Evolutionary conservation across 1,284 basidiomycete species (phyloP), one percentile per base, ranked within the genome.

Genomic region (Irpex sp.): DNA sequence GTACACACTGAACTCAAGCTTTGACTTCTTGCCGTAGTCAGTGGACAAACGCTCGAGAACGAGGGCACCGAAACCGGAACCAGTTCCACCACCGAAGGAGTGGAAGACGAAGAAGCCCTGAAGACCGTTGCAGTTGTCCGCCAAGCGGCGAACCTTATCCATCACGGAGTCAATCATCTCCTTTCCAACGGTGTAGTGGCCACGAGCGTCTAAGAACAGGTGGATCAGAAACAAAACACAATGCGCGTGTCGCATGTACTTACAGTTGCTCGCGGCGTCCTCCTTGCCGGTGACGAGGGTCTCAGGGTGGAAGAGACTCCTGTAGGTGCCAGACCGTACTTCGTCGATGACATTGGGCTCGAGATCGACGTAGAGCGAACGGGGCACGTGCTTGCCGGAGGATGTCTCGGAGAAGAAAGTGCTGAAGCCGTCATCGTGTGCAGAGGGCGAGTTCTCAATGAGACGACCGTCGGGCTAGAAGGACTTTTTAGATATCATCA

Each of bases 51-150:
- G 91, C 82, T 99, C 97, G 66, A 99, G 90, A 66, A 99, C 89
- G 72, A 99, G 89, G 66, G 97, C 96, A 77, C 97, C 97, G 76
- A 99, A 97, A 78, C 97, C 97, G 65, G 97, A 99, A 72, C 97
- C 97, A 73, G 97, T 99, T 81, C 97, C 97, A 80, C 97, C 97
- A 78, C 97, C 97, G 77, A 98, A 98, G 59, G 97, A 99, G 85
- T 99, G 97, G 92, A 99, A 99, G 74, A 98, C 95, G 75, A 99
- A 99, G 88, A 99, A 99, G 73, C 97, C 97, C 81, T 99, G 97
- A 54, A 99, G 90, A 75, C 97, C 97, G 67, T 88, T 88, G 82
- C 97, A 98, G 83, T 98, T 97, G 81, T 99, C 97, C 66, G 97
- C 91, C 68, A 99, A 87, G 73, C 94, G 92, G 77, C 97, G 93